These are phyloP conservation scores for Colletotrichum tropicicola DNA, from an alignment of 2,329 filamentous ascomycete genomes.

Conservation along the genomic window DNA sequence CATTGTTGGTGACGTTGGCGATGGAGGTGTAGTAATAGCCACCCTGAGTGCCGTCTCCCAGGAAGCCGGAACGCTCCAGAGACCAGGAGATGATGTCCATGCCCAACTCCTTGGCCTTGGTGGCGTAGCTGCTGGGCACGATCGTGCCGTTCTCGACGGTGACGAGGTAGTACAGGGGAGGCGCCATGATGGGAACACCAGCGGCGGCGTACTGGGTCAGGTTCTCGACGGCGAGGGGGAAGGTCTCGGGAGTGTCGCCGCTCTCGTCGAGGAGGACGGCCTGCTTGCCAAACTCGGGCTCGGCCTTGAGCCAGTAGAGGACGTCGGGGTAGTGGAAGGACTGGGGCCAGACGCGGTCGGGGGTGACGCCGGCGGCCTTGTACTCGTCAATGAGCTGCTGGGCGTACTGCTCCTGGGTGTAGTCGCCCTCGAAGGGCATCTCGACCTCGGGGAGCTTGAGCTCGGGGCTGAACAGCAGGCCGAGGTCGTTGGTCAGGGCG, in stretches of 20 bases:
- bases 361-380: constrained; percentile 59
- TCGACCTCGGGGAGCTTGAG: constrained; percentile 73
- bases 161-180: constrained; percentile 70
- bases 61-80: constrained; percentile 71
- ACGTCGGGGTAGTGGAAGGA: constrained; percentile 72
- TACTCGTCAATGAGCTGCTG: constrained; percentile 73
- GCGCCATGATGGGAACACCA: constrained; percentile 70
- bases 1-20: constrained; percentile 62
- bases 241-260: constrained; percentile 61
- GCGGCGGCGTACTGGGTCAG: constrained; percentile 63
- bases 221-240: constrained; percentile 62
- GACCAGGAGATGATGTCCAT: constrained; percentile 75
- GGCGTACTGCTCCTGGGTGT: constrained; percentile 72
- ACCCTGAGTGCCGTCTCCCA: constrained; percentile 57
- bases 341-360: constrained; percentile 68
- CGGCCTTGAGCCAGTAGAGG: constrained; percentile 71
- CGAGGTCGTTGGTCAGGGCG: constrained; percentile 62
- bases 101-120: constrained; percentile 65
- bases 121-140: constrained; percentile 70
- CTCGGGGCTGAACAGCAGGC: constrained; percentile 72
- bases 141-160: constrained; percentile 61
- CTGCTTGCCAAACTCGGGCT: constrained; percentile 68
- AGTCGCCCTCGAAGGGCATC: constrained; percentile 74
- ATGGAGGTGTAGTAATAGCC: constrained; percentile 68
- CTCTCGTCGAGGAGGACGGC: constrained; percentile 73